These are phyloP conservation scores for Epichloe sibirici DNA, from an alignment of 2,329 filamentous ascomycete species.

Conservation along the genomic window DNA sequence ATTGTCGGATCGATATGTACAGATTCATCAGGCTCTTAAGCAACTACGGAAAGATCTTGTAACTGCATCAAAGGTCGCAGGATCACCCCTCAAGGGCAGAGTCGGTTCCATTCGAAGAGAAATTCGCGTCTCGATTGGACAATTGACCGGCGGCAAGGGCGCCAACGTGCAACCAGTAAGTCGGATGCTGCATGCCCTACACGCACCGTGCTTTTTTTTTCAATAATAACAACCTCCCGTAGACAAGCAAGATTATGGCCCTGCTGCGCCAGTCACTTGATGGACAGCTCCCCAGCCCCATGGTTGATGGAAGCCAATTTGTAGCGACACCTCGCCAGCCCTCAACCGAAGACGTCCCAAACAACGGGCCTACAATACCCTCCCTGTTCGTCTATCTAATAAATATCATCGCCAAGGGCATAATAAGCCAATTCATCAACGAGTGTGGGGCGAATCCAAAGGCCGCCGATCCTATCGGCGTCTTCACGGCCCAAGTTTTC, in stretches of 20 bases:
- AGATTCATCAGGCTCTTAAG: conserved; percentile 59
- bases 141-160: conserved; percentile 54
- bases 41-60: conserved; percentile 50
- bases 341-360: conserved; percentile 31
- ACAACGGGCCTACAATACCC: conserved; percentile 45
- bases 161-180: conserved; percentile 38
- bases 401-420: conserved; percentile 61
- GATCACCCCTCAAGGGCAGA: conserved; percentile 44
- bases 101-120: conserved; percentile 62
- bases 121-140: conserved; percentile 60
- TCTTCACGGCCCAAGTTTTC: conserved; percentile 64
- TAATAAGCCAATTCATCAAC: conserved; percentile 57
- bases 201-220: background rate
- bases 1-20: conserved; percentile 31
- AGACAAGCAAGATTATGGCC: conserved; percentile 25
- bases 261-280: conserved; percentile 41
- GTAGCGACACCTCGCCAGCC: conserved; percentile 34
- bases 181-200: conserved; percentile 7
- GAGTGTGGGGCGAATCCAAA: conserved; percentile 53
- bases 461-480: conserved; percentile 67
- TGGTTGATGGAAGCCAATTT: conserved; percentile 43
- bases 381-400: conserved; percentile 62
- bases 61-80: conserved; percentile 36
- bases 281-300: conserved; percentile 36
- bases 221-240: background rate